phyloP scores from a whole-genome alignment of 208 protist species.

The Phytomonas serpens region DNA sequence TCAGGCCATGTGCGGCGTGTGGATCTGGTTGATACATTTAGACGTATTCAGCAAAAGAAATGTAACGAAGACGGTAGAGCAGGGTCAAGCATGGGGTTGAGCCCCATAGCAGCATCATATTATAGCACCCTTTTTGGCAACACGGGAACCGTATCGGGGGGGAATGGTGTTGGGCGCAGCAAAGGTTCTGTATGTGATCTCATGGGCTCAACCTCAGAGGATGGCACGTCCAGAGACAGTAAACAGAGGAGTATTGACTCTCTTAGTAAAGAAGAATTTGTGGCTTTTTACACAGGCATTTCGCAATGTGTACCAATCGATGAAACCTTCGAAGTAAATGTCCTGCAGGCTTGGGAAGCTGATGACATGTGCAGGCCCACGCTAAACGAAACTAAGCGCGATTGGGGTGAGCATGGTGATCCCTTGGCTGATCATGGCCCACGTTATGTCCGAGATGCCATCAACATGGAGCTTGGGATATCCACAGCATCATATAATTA shows the following conservation, averaged over 20 bases:
- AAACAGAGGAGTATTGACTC: neutral
- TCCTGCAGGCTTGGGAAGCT: slow-evolving; percentile 66
- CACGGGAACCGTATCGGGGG: neutral
- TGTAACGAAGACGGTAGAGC: neutral
- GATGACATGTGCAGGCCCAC: slow-evolving; percentile 42
- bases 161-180: neutral
- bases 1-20: slow-evolving; percentile 21
- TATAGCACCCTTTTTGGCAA: neutral
- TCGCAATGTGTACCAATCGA: slow-evolving; percentile 41
- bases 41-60: neutral
- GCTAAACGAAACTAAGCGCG: slow-evolving; percentile 54
- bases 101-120: neutral
- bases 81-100: neutral
- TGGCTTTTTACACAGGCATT: slow-evolving; percentile 72
- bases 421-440: slow-evolving; percentile 43
- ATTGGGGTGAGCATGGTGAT: slow-evolving; percentile 68
- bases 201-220: neutral
- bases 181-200: neutral
- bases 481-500: slow-evolving; percentile 70
- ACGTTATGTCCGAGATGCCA: slow-evolving; percentile 54
- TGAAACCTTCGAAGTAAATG: slow-evolving; percentile 57
- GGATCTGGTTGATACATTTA: slow-evolving; percentile 24
- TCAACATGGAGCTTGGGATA: slow-evolving; percentile 39
- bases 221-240: neutral
- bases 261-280: slow-evolving; percentile 31